Evolutionary conservation across 148 eudicot genomes (phyloP).

Genomic region (Amaranthus palmeri): DNA sequence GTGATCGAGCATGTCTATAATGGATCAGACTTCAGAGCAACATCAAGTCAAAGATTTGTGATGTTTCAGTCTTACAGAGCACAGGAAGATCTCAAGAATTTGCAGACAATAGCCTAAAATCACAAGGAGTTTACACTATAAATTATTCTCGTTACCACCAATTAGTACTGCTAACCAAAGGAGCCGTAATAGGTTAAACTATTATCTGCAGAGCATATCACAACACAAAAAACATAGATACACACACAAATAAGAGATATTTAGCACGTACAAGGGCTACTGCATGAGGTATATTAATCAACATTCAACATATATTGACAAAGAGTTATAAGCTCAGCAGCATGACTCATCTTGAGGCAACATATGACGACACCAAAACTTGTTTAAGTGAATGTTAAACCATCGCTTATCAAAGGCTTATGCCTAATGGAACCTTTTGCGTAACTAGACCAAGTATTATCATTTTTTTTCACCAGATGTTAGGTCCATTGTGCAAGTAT

Average conservation of each 20-base stretch:
- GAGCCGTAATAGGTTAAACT: no score
- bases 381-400: neutral
- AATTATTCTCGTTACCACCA: no score
- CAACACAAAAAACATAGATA: neutral
- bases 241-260: neutral
- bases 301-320: no score
- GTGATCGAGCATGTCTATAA: neutral
- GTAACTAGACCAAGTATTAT: no score
- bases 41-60: neutral
- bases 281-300: no score
- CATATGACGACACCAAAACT: conserved; percentile 1
- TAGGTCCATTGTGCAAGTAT: no score
- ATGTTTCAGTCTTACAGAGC: neutral
- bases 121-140: neutral
- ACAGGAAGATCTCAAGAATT: neutral
- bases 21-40: neutral
- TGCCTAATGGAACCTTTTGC: no score
- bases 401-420: neutral
- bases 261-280: neutral
- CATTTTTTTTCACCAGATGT: no score
- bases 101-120: neutral
- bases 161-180: no score
- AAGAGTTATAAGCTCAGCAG: neutral
- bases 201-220: no score
- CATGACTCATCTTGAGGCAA: neutral